A percentile compares a stretch with the other conserved stretches of the same genome.
Evolutionary conservation across 164 flowering plant genomes (phyloP).

Genomic region (Piper betle): DNA sequence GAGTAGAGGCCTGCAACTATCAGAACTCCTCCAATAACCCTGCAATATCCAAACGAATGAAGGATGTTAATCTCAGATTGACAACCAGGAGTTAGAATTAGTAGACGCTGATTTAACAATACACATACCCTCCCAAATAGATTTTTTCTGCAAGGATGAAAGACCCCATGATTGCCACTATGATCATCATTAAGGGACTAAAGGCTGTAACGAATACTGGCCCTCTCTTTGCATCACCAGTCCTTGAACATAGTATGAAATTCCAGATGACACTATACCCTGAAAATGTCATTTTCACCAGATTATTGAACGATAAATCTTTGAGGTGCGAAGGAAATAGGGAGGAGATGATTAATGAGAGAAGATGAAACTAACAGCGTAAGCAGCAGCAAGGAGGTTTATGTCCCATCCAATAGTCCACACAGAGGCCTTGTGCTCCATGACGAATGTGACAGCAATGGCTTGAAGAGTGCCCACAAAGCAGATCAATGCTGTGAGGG

Average conservation of each 20-base stretch:
- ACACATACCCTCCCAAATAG: conserved; percentile 75
- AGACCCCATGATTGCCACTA: conserved; percentile 94
- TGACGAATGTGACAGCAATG: conserved; percentile 64
- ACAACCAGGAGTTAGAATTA: neutral
- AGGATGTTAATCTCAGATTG: neutral
- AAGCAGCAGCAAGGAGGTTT: conserved; percentile 92
- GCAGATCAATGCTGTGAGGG: conserved; percentile 68
- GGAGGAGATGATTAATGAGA: conserved; percentile 2
- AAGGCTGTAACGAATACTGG: conserved; percentile 95
- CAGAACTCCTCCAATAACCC: conserved; percentile 54
- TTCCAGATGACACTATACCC: conserved; percentile 91
- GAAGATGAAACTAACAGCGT: conserved; percentile 47
- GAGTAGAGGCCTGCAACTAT: conserved; percentile 76
- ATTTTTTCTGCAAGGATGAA: conserved; percentile 79
- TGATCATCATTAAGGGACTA: conserved; percentile 90
- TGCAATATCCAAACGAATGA: conserved; percentile 18
- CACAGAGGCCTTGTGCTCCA: conserved; percentile 52
- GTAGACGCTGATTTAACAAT: neutral
- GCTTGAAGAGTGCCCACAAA: conserved; percentile 79
- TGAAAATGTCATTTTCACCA: conserved; percentile 11
- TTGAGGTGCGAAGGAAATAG: neutral
- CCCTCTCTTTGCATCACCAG: conserved; percentile 78
- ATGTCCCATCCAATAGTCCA: conserved; percentile 88
- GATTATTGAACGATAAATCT: neutral
- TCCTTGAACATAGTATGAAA: conserved; percentile 94